Conservation (phyloP, 2,329 filamentous ascomycete species). For the Pseudopithomyces chartarum region DNA sequence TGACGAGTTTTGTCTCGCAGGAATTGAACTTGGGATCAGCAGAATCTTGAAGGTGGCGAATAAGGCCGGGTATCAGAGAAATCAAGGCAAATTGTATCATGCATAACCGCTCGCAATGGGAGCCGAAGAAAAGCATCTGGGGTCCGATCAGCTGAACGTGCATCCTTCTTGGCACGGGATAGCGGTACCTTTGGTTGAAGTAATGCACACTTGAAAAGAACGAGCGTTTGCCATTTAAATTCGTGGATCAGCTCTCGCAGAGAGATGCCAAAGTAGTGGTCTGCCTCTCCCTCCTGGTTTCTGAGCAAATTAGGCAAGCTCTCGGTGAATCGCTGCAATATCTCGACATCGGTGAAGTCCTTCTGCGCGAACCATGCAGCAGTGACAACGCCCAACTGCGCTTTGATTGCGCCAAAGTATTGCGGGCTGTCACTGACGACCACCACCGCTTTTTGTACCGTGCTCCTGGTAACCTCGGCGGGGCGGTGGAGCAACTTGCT, state of each 20-base stretch:
- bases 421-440: conserved; percentile 91
- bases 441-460: conserved; percentile 97
- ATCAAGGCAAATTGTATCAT: conserved; percentile 98
- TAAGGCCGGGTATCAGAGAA: conserved; percentile 89
- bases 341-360: conserved; percentile 92
- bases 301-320: conserved; percentile 67
- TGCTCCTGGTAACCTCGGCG: conserved; percentile 91
- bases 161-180: too few relatives aligned
- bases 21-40: conserved; percentile 90
- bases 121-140: conserved; percentile 97
- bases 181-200: conserved; percentile 88
- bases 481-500: conserved; percentile 77
- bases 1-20: conserved; percentile 75
- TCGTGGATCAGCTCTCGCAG: conserved; percentile 90
- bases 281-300: conserved; percentile 73
- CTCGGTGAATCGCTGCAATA: conserved; percentile 87
- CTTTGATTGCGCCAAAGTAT: conserved; percentile 85
- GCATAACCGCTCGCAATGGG: conserved; percentile 92
- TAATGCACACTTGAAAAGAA: conserved; percentile 90
- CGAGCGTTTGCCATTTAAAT: conserved; percentile 92
- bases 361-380: conserved; percentile 95
- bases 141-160: conserved; percentile 16
- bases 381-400: conserved; percentile 88
- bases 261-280: conserved; percentile 85
- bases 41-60: conserved; percentile 90